Evolutionary conservation across 192 early-diverging fungal species (phyloP).

Genomic region (Neocallimastix lanati): DNA sequence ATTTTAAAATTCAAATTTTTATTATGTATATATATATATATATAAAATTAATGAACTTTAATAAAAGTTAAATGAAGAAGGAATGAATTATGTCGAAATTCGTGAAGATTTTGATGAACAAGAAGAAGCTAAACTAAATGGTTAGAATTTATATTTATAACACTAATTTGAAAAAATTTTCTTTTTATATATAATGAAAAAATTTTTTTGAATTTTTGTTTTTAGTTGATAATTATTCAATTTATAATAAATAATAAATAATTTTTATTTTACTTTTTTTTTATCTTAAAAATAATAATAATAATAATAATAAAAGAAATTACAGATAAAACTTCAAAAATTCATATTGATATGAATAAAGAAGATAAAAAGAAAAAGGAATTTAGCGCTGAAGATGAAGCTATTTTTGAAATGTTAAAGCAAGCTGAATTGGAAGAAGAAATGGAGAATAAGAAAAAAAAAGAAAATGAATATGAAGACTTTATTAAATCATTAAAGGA

Average conservation of each 20-base stretch:
- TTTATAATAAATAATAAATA: no score
- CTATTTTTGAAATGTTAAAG: constrained; percentile 17
- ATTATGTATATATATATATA: background rate
- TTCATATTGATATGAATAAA: constrained; percentile 4
- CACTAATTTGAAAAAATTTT: no score
- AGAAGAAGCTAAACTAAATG: background rate
- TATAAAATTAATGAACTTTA: background rate
- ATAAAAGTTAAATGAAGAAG: constrained; percentile 52
- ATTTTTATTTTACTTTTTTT: no score
- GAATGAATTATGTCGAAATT: constrained; percentile 57
- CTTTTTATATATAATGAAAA: no score
- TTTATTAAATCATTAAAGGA: constrained; percentile 10
- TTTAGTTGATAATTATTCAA: no score
- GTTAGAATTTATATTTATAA: background rate
- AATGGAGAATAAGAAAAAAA: constrained; percentile 8
- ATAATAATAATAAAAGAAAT: no score
- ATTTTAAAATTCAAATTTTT: constrained; percentile 7
- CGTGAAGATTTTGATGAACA: constrained; percentile 37
- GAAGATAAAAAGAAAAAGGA: constrained; percentile 10
- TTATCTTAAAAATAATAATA: no score
- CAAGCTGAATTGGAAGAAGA: constrained; percentile 15
- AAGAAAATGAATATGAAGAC: constrained; percentile 6
- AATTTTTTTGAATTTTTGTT: no score
- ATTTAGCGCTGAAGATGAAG: constrained; percentile 12
- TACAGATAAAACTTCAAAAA: constrained; percentile 14